phyloP scores from a whole-genome alignment of 805 yeast genomes.

The Suhomyces xylopsoci region DNA sequence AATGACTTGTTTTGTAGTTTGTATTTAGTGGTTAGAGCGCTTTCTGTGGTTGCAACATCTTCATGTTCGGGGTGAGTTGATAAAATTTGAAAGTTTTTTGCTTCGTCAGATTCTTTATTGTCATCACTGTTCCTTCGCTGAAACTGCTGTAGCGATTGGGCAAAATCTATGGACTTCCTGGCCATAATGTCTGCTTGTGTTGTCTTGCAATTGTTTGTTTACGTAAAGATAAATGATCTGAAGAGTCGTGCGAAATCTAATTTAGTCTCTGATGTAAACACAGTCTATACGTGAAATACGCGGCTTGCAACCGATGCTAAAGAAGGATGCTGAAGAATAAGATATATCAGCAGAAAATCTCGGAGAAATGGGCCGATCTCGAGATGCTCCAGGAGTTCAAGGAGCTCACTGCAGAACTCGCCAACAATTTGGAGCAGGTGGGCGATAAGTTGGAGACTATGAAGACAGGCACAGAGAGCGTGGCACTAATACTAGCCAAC shows the following conservation, averaged over 20 bases:
- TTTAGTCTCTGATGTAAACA: neutral
- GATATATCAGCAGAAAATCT: slow-evolving; percentile 25
- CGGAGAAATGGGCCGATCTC: slow-evolving; percentile 51
- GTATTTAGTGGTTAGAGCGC: slow-evolving; percentile 24
- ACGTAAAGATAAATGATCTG: neutral
- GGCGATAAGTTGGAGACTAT: slow-evolving; percentile 48
- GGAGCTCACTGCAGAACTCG: slow-evolving; percentile 43
- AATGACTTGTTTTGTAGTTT: slow-evolving; percentile 53
- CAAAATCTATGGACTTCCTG: slow-evolving; percentile 15
- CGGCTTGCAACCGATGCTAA: neutral
- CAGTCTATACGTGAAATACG: neutral
- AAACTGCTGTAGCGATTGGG: slow-evolving; percentile 12
- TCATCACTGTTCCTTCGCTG: slow-evolving; percentile 1
- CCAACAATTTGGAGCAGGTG: slow-evolving; percentile 46
- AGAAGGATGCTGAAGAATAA: slow-evolving; percentile 7
- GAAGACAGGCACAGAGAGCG: slow-evolving; percentile 58
- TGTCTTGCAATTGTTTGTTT: neutral
- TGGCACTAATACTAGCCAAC: slow-evolving; percentile 55
- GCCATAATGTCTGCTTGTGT: slow-evolving; percentile 6
- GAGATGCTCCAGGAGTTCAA: slow-evolving; percentile 47
- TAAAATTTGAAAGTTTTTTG: neutral
- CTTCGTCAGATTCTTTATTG: neutral
- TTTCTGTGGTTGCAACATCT: slow-evolving; percentile 3
- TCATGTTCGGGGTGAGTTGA: neutral
- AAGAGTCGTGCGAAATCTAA: neutral